A percentile compares a stretch with the other conserved stretches of the same genome.
Evolutionary conservation across 1,284 basidiomycete genomes (phyloP).

Genomic region (Irpex sp.): DNA sequence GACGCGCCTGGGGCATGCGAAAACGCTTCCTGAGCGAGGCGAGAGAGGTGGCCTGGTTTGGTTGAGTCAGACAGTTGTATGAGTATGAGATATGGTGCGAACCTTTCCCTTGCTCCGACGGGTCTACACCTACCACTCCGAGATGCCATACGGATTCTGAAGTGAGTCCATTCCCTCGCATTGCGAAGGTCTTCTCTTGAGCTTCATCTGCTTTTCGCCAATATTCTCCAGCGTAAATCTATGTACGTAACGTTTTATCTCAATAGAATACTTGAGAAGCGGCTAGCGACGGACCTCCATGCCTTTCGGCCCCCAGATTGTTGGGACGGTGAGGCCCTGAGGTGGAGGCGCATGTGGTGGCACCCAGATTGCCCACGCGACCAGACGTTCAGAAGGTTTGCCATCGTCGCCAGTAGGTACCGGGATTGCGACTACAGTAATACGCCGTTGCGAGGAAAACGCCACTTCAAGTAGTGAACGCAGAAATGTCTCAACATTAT

Average conservation of each 20-base stretch:
- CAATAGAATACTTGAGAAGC: neutral
- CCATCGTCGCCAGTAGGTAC: neutral
- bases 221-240: neutral
- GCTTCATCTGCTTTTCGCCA: neutral
- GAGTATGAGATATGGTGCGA: neutral
- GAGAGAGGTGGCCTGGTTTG: neutral
- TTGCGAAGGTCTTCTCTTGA: neutral
- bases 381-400: neutral
- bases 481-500: neutral
- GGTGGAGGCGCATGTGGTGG: neutral
- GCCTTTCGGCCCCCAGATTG: neutral
- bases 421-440: neutral
- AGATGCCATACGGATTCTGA: neutral
- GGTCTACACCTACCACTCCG: neutral
- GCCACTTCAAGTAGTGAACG: neutral
- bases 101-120: neutral
- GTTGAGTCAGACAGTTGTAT: neutral
- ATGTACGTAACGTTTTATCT: neutral
- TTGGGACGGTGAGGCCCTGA: neutral
- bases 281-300: neutral
- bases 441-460: neutral
- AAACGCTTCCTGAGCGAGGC: neutral
- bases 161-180: neutral
- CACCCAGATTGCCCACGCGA: neutral
- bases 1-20: neutral